Evolutionary conservation across 805 yeast species (phyloP).

Genomic region (Candida berthetii): DNA sequence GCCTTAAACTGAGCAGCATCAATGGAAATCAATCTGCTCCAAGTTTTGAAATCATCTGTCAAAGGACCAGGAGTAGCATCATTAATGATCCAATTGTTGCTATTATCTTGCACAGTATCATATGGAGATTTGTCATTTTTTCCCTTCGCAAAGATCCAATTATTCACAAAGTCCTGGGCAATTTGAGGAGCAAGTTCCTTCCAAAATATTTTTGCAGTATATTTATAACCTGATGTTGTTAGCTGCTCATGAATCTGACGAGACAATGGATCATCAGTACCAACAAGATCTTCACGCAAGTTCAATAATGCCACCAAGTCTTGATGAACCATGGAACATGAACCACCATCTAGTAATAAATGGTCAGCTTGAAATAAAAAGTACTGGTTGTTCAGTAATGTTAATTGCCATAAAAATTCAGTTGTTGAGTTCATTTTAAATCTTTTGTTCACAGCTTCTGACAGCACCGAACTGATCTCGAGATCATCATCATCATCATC

Average conservation of each 20-base stretch:
- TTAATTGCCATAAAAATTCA: background rate
- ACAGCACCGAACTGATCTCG: background rate
- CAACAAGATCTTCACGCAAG: background rate
- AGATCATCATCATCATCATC: background rate
- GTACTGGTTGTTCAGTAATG: background rate
- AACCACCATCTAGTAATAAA: background rate
- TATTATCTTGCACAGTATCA: background rate
- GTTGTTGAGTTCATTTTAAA: background rate
- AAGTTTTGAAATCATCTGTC: background rate
- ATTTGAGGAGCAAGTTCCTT: background rate
- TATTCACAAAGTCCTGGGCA: background rate
- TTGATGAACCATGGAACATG: background rate
- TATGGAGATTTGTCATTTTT: background rate
- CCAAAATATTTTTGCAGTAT: background rate
- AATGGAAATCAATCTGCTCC: conserved; percentile 2
- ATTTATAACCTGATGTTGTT: background rate
- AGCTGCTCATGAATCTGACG: background rate
- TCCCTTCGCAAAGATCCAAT: too few species aligned
- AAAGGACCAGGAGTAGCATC: background rate
- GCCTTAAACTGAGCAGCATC: background rate
- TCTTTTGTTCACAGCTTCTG: background rate
- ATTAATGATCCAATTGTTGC: background rate
- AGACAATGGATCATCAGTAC: background rate
- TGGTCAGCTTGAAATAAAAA: background rate
- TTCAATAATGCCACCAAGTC: background rate